A percentile compares a stretch with the other conserved stretches of the same genome.
phyloP scores from a whole-genome alignment of 2,329 filamentous ascomycete genomes.

The Fusarium miscanthi region DNA sequence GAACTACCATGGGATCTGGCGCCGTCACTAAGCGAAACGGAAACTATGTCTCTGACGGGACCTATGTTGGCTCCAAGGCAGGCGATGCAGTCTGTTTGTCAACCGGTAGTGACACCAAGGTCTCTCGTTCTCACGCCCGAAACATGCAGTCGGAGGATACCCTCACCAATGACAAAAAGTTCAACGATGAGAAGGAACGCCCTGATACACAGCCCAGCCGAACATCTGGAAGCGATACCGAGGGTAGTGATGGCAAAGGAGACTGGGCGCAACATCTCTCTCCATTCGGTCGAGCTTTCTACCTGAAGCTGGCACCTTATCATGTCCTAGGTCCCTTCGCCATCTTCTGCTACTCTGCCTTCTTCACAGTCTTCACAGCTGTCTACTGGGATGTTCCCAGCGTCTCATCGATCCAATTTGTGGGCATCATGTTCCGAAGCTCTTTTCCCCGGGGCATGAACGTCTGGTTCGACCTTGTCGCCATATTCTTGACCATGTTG shows the following conservation, averaged over 20 bases:
- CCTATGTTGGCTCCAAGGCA: background rate
- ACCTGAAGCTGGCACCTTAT: slow-evolving; percentile 3
- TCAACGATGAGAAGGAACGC: background rate
- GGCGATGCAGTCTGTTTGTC: slow-evolving; percentile 5
- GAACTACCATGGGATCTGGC: background rate
- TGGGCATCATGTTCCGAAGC: background rate
- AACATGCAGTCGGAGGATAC: background rate
- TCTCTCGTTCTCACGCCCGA: background rate
- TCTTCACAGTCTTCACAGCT: background rate
- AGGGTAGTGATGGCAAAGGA: background rate
- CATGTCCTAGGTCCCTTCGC: background rate
- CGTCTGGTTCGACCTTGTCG: slow-evolving; percentile 2
- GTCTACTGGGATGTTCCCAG: slow-evolving; percentile 9
- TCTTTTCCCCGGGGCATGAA: background rate
- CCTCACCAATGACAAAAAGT: background rate
- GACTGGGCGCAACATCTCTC: background rate
- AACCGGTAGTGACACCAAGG: background rate
- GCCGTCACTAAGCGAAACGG: background rate
- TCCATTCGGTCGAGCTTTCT: slow-evolving; percentile 12
- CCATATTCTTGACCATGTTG: slow-evolving; percentile 6
- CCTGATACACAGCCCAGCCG: background rate
- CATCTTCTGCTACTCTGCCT: slow-evolving; percentile 1
- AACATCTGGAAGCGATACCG: background rate
- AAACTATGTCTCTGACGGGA: background rate
- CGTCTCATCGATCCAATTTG: slow-evolving; percentile 1